phyloP scores from a whole-genome alignment of 1,284 basidiomycete genomes.

The Boletus semigastroideus region DNA sequence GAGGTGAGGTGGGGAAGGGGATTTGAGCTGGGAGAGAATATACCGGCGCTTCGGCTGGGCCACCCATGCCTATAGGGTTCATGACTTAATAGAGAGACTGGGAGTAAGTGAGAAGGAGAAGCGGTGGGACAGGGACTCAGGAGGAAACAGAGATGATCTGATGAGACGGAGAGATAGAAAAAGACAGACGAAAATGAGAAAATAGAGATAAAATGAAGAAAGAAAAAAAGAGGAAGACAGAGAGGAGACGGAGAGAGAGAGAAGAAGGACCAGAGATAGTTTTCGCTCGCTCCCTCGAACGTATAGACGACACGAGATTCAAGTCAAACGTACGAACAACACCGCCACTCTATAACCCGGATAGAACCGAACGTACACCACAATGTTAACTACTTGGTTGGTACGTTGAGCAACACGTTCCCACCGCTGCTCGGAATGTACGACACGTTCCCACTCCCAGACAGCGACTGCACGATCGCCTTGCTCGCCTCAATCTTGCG shows the following conservation, averaged over 20 bases:
- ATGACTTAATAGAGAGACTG: slow-evolving; percentile 59
- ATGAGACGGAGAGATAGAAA: slow-evolving; percentile 39
- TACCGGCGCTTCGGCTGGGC: slow-evolving; percentile 74
- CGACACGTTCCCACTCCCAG: slow-evolving; percentile 80
- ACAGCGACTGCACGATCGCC: slow-evolving; percentile 86
- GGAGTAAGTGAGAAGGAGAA: slow-evolving; percentile 10
- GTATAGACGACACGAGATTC: slow-evolving; percentile 23
- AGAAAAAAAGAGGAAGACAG: slow-evolving; percentile 46
- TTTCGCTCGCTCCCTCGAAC: slow-evolving; percentile 20
- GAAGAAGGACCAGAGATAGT: slow-evolving; percentile 12
- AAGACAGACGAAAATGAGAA: slow-evolving; percentile 39
- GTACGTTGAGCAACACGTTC: slow-evolving; percentile 83
- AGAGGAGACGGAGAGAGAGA: slow-evolving; percentile 39
- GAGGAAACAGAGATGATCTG: slow-evolving; percentile 41
- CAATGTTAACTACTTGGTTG: slow-evolving; percentile 45
- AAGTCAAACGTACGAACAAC: slow-evolving; percentile 19
- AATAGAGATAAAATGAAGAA: slow-evolving; percentile 45
- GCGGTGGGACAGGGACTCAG: slow-evolving; percentile 34
- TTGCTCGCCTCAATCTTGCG: slow-evolving; percentile 98
- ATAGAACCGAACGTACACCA: background rate
- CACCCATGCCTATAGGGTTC: slow-evolving; percentile 72
- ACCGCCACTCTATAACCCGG: slow-evolving; percentile 25
- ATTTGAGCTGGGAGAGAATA: slow-evolving; percentile 24
- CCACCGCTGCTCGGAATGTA: slow-evolving; percentile 83
- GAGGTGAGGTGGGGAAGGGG: slow-evolving; percentile 30